Conservation (phyloP, 441 rosid species). For the Mallotus japonicus region DNA sequence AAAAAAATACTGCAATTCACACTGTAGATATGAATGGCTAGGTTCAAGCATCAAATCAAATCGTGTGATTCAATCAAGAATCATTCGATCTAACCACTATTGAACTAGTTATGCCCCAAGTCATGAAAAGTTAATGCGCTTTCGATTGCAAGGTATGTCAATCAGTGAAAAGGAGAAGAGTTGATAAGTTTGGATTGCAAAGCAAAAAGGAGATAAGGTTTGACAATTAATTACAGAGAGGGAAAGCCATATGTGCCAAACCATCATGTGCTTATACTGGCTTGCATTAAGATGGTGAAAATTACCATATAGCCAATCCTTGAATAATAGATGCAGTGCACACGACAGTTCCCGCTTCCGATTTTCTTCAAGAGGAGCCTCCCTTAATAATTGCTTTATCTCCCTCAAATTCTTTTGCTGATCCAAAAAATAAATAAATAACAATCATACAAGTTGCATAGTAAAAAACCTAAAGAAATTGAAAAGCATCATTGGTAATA, state of each 20-base stretch:
- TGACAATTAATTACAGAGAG: background rate
- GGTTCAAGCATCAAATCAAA: no score
- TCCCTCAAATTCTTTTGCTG: conserved; percentile 83
- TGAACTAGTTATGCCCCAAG: background rate
- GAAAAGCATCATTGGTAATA: conserved; percentile 17
- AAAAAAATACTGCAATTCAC: no score
- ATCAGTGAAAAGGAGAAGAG: background rate
- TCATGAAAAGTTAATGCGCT: background rate
- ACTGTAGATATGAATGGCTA: no score
- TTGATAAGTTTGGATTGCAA: background rate
- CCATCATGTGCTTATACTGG: no score
- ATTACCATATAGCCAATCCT: conserved; percentile 97
- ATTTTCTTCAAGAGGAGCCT: conserved; percentile 77
- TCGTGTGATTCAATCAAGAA: no score
- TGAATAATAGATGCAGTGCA: conserved; percentile 90
- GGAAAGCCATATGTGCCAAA: no score
- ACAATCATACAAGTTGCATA: conserved; percentile 18
- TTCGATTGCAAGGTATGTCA: background rate
- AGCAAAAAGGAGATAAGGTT: no score
- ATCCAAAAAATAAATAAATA: background rate
- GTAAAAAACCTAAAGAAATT: background rate
- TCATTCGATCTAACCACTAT: no score
- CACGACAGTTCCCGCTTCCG: conserved; percentile 75
- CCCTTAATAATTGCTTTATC: conserved; percentile 68
- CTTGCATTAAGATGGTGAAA: background rate